phyloP scores from a whole-genome alignment of 306 rosid species.

The Datisca glomerata region DNA sequence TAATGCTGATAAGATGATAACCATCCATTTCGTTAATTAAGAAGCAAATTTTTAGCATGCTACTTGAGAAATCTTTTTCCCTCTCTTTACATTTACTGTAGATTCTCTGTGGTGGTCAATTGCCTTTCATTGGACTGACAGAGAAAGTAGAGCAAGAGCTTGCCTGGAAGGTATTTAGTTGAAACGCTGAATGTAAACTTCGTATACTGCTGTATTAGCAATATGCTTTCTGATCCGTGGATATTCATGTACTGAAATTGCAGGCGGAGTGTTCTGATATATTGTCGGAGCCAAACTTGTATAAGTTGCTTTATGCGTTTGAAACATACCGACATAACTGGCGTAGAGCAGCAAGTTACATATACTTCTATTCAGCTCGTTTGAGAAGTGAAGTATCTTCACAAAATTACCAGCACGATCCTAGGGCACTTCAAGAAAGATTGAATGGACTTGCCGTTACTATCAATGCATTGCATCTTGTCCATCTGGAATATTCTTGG shows the following conservation, averaged over 20 bases:
- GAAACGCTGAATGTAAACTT: slow-evolving; percentile 8
- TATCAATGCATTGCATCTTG: slow-evolving; percentile 79
- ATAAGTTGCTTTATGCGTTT: slow-evolving; percentile 85
- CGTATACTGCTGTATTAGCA: slow-evolving; percentile 7
- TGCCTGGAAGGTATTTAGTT: slow-evolving; percentile 68
- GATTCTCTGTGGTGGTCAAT: slow-evolving; percentile 82
- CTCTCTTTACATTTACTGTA: slow-evolving; percentile 16
- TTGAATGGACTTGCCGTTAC: slow-evolving; percentile 76
- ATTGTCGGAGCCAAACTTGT: slow-evolving; percentile 76
- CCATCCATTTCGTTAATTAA: too few species aligned
- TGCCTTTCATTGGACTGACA: slow-evolving; percentile 79
- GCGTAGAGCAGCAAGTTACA: slow-evolving; percentile 78
- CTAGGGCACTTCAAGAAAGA: slow-evolving; percentile 63
- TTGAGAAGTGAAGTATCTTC: slow-evolving; percentile 50
- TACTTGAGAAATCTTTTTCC: too few species aligned
- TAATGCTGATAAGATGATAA: too few species aligned
- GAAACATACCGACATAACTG: slow-evolving; percentile 85
- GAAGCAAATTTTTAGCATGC: too few species aligned
- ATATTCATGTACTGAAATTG: slow-evolving; percentile 11
- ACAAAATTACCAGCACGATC: slow-evolving; percentile 43
- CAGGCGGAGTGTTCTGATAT: slow-evolving; percentile 91
- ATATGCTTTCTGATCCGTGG: slow-evolving; percentile 10
- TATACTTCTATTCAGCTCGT: slow-evolving; percentile 69
- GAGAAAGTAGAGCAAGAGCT: slow-evolving; percentile 99
- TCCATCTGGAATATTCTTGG: slow-evolving; percentile 78